Conservation (phyloP, 192 early-diverging fungal genomes). For the Umbelopsis sp. region DNA sequence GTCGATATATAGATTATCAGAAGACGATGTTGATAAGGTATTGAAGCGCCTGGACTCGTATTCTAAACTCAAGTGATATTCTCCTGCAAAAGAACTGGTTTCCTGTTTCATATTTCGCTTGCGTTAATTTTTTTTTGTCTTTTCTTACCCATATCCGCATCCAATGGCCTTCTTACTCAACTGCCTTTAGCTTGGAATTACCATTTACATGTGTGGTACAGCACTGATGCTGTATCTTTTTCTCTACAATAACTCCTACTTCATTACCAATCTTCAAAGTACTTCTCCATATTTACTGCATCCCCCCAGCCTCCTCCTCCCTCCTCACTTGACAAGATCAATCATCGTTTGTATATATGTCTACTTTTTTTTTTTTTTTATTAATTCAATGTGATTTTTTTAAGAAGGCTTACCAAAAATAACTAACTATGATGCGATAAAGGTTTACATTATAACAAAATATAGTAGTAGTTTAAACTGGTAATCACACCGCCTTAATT, state of each 20-base stretch:
- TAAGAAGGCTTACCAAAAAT: not conserved
- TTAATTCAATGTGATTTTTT: not conserved
- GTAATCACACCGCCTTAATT: too few species aligned
- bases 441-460: not conserved
- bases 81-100: not conserved
- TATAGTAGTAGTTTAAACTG: too few species aligned
- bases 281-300: not conserved
- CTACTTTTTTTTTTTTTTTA: not conserved
- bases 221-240: too few species aligned
- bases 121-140: not conserved
- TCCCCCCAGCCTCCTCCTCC: not conserved
- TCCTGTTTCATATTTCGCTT: too few species aligned
- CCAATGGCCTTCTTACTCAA: too few species aligned
- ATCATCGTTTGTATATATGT: slow-evolving; percentile 32
- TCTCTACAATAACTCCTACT: too few species aligned
- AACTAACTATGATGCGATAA: too few species aligned
- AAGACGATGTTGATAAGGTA: slow-evolving; percentile 20
- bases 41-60: slow-evolving; percentile 20
- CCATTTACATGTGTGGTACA: too few species aligned
- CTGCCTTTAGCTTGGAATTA: too few species aligned
- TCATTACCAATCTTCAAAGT: not conserved
- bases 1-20: slow-evolving; percentile 12
- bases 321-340: not conserved
- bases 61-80: not conserved
- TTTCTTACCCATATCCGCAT: not conserved